phyloP scores from a whole-genome alignment of 192 early-diverging fungal genomes.

The Irineochytrium annulatum region DNA sequence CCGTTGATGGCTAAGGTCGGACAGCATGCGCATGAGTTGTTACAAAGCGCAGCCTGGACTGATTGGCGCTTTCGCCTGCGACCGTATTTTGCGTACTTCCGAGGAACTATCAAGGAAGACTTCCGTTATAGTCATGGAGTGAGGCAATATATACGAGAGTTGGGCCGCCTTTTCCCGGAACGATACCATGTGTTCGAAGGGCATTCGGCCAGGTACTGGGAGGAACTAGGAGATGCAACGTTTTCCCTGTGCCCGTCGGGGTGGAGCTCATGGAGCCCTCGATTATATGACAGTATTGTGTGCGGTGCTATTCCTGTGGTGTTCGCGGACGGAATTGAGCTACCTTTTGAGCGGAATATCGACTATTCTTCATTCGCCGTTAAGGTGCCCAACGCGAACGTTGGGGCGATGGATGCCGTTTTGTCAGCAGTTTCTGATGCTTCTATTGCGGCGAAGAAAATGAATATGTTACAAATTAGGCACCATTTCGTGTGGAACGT shows the following conservation, averaged over 20 bases:
- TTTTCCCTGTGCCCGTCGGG: conserved; percentile 32
- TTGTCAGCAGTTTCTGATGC: background rate
- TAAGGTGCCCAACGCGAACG: conserved; percentile 12
- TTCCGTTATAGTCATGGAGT: conserved; percentile 26
- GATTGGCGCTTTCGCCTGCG: conserved; percentile 14
- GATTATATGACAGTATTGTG: conserved; percentile 28
- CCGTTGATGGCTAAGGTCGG: conserved; percentile 6
- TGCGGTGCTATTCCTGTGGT: conserved; percentile 28
- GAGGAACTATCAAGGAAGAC: conserved; percentile 30
- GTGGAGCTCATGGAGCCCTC: conserved; percentile 28
- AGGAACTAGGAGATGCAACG: conserved; percentile 22
- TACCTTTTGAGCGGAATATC: conserved; percentile 28
- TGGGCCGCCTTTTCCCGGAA: conserved; percentile 9
- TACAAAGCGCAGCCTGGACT: background rate
- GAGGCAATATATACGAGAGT: conserved; percentile 18
- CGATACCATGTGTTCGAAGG: conserved; percentile 11
- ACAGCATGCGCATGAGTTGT: no score
- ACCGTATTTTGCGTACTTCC: conserved; percentile 27
- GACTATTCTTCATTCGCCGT: conserved; percentile 21
- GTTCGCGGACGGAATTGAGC: conserved; percentile 23
- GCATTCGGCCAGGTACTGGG: conserved; percentile 18
- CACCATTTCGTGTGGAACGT: conserved; percentile 23
- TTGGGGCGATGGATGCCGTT: conserved; percentile 8
- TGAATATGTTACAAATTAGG: conserved; percentile 5
- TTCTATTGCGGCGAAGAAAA: background rate